phyloP scores from a whole-genome alignment of 2,329 filamentous ascomycete species.

The Pseudocercospora pini-densiflorae region DNA sequence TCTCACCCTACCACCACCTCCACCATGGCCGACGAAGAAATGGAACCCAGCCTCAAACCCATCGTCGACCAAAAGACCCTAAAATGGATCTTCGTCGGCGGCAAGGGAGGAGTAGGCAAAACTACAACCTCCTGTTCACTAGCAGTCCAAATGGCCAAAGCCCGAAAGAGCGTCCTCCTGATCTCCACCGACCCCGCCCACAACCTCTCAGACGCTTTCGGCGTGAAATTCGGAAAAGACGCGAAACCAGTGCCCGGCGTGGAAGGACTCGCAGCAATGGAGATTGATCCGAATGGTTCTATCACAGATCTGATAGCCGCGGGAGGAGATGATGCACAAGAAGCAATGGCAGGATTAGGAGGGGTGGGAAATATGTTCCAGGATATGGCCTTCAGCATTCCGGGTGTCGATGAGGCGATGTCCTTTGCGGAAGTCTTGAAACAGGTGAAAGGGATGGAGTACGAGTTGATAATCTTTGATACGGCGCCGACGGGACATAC shows the following conservation, averaged over 20 bases:
- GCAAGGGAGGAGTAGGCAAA: slow-evolving; percentile 97
- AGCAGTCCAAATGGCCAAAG: slow-evolving; percentile 94
- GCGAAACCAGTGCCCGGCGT: slow-evolving; percentile 91
- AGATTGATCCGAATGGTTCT: slow-evolving; percentile 97
- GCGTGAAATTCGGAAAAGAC: slow-evolving; percentile 99
- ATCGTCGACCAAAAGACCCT: slow-evolving; percentile 94
- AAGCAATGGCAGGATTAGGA: slow-evolving; percentile 69
- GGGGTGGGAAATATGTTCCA: slow-evolving; percentile 97
- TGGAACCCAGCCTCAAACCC: slow-evolving; percentile 91
- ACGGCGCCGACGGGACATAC: slow-evolving; percentile 98
- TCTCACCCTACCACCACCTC: slow-evolving; percentile 2
- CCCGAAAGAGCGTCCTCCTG: slow-evolving; percentile 92
- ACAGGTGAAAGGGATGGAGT: slow-evolving; percentile 97
- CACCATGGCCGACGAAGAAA: slow-evolving; percentile 68
- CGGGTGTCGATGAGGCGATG: slow-evolving; percentile 99
- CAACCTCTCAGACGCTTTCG: slow-evolving; percentile 97
- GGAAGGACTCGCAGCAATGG: slow-evolving; percentile 94
- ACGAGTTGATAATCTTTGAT: slow-evolving; percentile 99
- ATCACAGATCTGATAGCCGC: slow-evolving; percentile 92
- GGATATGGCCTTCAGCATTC: slow-evolving; percentile 95
- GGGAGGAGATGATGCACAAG: slow-evolving; percentile 71
- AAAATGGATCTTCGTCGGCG: slow-evolving; percentile 98
- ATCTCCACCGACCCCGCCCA: slow-evolving; percentile 99
- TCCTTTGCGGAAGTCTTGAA: slow-evolving; percentile 99
- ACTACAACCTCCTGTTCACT: slow-evolving; percentile 99